Evolutionary conservation across 176 grass and related monocot genomes (phyloP), one percentile per base, ranked within the genome.

Genomic region (Oryza glumipatula): DNA sequence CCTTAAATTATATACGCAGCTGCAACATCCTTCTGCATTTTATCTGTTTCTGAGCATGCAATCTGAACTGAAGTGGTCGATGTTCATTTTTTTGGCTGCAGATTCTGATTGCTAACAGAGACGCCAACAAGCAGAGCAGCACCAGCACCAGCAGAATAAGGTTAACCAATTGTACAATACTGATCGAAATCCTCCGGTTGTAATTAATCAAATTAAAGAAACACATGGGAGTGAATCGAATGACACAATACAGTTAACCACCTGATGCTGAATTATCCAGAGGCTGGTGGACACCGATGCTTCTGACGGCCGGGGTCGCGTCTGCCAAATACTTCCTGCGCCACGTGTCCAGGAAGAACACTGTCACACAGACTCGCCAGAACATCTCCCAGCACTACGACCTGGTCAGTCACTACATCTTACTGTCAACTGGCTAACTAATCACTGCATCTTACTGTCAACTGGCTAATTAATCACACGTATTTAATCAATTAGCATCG

Each of bases 21-120:
- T 38, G 33, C 51, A 3, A 7, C 23, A 92, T 77, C 56, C 5
- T 61, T 22, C 0, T 8, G 56, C 56, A 0, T 1, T 61, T 22
- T 10, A 61, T 61, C 21, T 61, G 7, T 61, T 61, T 61, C 21
- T 6, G 36, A 13, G 65, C 21, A 12, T 60, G 5, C 11, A 30
- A 14, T 5, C 32, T 4, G 13, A 73, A 10, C 32, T 4, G 13
- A 73, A 10, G 3, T 7, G 71, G 7, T 48, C 35, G 35, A 36
- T 36, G 7, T 61, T 6, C 56, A 2, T 1, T 32, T 32, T 32
- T 83, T 21, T 73, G 7, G 11, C 14, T 86, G 13, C 82, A 98
- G 95, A 86, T 98, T 86, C 89, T 98, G 28, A 94, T 98, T 70
- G 84, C 87, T 71, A 98, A 94, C 51, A 93, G 86, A 83, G 90